Percentiles rank a stretch among this genome's conserved stretches.
These are phyloP conservation scores for Coffea canephora DNA, from an alignment of 257 asterid species.

Conservation along the genomic window DNA sequence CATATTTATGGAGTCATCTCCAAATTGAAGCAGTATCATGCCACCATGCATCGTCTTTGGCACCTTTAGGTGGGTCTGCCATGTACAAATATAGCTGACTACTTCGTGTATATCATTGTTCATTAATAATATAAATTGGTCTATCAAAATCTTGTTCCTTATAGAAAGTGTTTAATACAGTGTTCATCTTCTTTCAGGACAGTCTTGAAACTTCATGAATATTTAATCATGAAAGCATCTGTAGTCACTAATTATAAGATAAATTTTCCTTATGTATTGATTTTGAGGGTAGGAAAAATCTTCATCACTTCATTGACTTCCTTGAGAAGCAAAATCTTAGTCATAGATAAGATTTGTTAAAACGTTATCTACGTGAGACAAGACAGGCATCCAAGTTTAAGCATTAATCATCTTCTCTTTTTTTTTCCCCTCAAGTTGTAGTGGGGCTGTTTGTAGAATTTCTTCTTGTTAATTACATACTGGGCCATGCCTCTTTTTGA, in stretches of 20 bases:
- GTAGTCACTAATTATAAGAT: not conserved
- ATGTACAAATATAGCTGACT: not conserved
- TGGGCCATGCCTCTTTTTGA: not conserved
- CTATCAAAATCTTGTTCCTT: not conserved
- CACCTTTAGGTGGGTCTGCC: conserved; percentile 1
- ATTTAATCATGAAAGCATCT: not conserved
- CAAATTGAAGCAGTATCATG: not conserved
- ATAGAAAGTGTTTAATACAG: not conserved
- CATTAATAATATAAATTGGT: not conserved
- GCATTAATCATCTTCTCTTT: not conserved
- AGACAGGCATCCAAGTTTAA: not conserved
- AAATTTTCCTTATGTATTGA: not conserved
- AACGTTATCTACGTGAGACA: not conserved
- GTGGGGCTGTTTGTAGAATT: not conserved
- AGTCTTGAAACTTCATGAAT: not conserved
- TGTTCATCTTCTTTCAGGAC: not conserved
- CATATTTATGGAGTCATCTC: not conserved
- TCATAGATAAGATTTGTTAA: not conserved
- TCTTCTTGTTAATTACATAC: not conserved
- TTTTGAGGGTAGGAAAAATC: not conserved
- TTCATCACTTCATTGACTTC: not conserved
- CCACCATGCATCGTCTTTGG: not conserved
- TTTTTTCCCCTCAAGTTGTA: not conserved
- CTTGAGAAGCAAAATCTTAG: not conserved
- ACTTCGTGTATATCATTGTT: conserved; percentile 9